These are phyloP conservation scores for Glebionis coronaria DNA, from an alignment of 129 eudicot species.

Conservation along the genomic window DNA sequence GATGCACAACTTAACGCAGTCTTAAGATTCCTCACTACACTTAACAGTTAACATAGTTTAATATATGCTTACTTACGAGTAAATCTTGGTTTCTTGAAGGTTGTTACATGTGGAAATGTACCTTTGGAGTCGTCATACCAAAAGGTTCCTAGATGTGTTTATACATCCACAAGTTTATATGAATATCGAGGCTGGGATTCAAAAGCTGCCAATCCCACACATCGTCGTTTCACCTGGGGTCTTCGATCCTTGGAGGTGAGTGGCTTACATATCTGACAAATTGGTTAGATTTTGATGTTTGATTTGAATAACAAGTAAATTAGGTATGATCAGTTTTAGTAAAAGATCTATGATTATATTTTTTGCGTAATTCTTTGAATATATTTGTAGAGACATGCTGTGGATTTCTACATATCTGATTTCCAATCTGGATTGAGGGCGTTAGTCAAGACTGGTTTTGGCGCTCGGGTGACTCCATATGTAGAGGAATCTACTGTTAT, in stretches of 20 bases:
- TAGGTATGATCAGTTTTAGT: too few relatives aligned
- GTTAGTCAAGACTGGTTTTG: conserved; percentile 61
- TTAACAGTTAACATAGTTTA: too few relatives aligned
- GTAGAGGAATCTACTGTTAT: conserved; percentile 58
- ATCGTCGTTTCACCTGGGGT: conserved; percentile 69
- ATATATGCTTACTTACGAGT: conserved; percentile 20
- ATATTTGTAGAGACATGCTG: conserved; percentile 55
- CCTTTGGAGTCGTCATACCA: conserved; percentile 70
- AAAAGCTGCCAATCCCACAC: conserved; percentile 63
- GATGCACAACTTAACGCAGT: too few relatives aligned
- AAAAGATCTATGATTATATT: too few relatives aligned
- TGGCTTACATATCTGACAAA: background rate
- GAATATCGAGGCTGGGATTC: conserved; percentile 76
- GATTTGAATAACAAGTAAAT: too few relatives aligned
- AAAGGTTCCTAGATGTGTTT: conserved; percentile 67
- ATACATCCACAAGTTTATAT: conserved; percentile 62
- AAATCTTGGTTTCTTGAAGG: conserved; percentile 37
- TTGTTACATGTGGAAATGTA: conserved; percentile 68
- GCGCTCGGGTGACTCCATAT: conserved; percentile 66
- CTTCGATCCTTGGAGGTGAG: conserved; percentile 66
- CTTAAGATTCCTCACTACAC: too few relatives aligned
- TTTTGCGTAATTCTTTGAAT: conserved; percentile 8
- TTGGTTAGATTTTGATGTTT: too few relatives aligned
- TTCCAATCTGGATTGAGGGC: conserved; percentile 73
- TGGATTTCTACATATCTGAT: conserved; percentile 66